These are phyloP conservation scores for Penicillium sclerotigenum DNA, from an alignment of 2,329 filamentous ascomycete genomes.

Conservation along the genomic window DNA sequence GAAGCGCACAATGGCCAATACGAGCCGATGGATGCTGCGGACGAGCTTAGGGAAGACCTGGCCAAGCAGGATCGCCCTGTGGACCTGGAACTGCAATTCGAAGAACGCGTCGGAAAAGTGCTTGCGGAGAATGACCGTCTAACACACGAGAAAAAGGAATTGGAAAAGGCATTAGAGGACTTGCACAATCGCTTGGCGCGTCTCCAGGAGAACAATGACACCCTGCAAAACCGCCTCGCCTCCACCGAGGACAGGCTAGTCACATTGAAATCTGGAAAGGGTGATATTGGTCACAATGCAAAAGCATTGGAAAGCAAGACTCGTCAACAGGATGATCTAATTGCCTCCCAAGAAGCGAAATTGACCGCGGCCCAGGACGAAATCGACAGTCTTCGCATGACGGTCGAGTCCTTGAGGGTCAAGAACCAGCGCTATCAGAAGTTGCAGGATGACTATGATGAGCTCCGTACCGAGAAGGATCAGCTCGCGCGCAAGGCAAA, in stretches of 20 bases:
- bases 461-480: conserved; percentile 48
- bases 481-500: conserved; percentile 49
- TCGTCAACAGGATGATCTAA: conserved; percentile 64
- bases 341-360: conserved; percentile 66
- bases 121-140: conserved; percentile 59
- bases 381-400: conserved; percentile 45
- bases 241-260: conserved; percentile 51
- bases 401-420: conserved; percentile 43
- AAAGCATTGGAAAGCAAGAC: conserved; percentile 51
- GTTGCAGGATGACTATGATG: conserved; percentile 50
- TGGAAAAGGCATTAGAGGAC: conserved; percentile 48
- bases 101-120: conserved; percentile 48
- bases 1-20: conserved; percentile 44
- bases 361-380: conserved; percentile 53
- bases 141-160: conserved; percentile 49
- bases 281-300: conserved; percentile 47
- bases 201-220: conserved; percentile 50
- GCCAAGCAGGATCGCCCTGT: conserved; percentile 37
- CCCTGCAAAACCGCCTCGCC: conserved; percentile 44
- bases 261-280: conserved; percentile 50
- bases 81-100: conserved; percentile 47
- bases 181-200: conserved; percentile 61
- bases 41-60: conserved; percentile 37
- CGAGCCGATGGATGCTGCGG: conserved; percentile 35
- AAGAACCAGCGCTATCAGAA: conserved; percentile 47